Percentiles rank a stretch among this genome's conserved stretches.
Evolutionary conservation across 176 grass and related monocot species (phyloP).

Genomic region (Zoysia japonica): DNA sequence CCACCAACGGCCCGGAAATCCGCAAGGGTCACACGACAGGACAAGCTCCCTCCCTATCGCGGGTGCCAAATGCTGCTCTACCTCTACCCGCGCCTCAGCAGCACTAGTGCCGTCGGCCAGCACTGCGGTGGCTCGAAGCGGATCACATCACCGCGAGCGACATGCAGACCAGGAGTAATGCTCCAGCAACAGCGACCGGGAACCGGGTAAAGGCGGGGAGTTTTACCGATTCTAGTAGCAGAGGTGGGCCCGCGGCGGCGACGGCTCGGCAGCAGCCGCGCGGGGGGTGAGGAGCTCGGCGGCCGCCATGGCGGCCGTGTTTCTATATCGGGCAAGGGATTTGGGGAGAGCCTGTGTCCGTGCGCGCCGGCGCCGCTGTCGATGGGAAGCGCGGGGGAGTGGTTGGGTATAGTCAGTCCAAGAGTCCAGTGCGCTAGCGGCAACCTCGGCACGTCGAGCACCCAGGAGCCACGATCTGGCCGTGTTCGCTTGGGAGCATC

Average conservation of each 20-base stretch:
- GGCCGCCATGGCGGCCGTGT: conserved; percentile 18
- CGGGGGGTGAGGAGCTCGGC: conserved; percentile 4
- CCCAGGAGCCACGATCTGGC: no score
- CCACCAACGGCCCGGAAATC: conserved; percentile 30
- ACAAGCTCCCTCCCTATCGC: neutral
- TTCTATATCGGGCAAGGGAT: neutral
- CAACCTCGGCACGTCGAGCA: no score
- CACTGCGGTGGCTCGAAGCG: neutral
- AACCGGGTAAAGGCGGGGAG: conserved; percentile 12
- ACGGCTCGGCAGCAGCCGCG: neutral
- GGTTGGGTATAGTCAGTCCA: no score
- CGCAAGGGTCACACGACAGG: neutral
- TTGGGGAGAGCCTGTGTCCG: neutral
- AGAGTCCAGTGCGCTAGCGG: neutral
- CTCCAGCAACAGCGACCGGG: conserved; percentile 33
- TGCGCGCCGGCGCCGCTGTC: neutral
- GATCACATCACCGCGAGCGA: conserved; percentile 26
- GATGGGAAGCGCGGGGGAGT: neutral
- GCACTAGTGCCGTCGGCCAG: neutral
- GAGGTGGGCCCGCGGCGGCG: neutral
- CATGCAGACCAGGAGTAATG: conserved; percentile 26
- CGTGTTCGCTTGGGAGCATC: no score
- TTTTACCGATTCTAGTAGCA: conserved; percentile 33
- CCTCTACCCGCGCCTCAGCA: neutral
- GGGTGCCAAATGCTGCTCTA: neutral